These are phyloP conservation scores for Penicillium palitans DNA, from an alignment of 2,329 filamentous ascomycete genomes.

Conservation along the genomic window DNA sequence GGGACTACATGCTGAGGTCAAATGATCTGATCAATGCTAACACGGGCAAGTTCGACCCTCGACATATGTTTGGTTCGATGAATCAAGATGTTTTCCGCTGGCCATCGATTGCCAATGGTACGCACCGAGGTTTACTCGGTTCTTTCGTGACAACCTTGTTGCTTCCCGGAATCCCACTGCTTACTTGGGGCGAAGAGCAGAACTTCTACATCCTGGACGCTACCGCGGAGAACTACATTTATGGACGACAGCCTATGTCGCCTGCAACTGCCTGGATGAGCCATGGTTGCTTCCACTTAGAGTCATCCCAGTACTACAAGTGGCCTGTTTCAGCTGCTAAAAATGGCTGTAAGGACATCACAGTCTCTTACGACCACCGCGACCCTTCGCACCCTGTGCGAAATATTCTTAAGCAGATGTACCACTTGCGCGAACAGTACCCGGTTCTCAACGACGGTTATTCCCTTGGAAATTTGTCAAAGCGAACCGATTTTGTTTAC, in stretches of 20 bases:
- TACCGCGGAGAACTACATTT: slow-evolving; percentile 65
- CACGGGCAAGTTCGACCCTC: slow-evolving; percentile 62
- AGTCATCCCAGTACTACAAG: slow-evolving; percentile 57
- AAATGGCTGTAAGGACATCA: slow-evolving; percentile 57
- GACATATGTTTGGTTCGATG: slow-evolving; percentile 63
- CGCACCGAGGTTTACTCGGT: slow-evolving; percentile 57
- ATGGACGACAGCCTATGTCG: slow-evolving; percentile 63
- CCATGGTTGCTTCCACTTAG: slow-evolving; percentile 62
- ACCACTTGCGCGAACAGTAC: slow-evolving; percentile 58
- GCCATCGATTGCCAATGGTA: slow-evolving; percentile 58
- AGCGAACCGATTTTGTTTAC: slow-evolving; percentile 51
- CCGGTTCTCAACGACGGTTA: slow-evolving; percentile 62
- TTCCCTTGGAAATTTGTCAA: slow-evolving; percentile 55
- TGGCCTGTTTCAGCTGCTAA: slow-evolving; percentile 57
- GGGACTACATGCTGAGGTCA: slow-evolving; percentile 57
- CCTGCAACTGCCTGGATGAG: slow-evolving; percentile 61
- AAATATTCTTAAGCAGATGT: slow-evolving; percentile 63
- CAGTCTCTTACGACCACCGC: slow-evolving; percentile 60
- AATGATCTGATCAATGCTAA: slow-evolving; percentile 63
- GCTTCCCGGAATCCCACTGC: slow-evolving; percentile 60
- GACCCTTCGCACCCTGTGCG: slow-evolving; percentile 62
- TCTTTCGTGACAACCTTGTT: slow-evolving; percentile 60
- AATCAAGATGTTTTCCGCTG: slow-evolving; percentile 68
- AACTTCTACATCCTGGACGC: slow-evolving; percentile 64
- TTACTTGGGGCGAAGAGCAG: slow-evolving; percentile 67